Conservation (phyloP, 345 rosid species). For the Trapa incisa region DNA sequence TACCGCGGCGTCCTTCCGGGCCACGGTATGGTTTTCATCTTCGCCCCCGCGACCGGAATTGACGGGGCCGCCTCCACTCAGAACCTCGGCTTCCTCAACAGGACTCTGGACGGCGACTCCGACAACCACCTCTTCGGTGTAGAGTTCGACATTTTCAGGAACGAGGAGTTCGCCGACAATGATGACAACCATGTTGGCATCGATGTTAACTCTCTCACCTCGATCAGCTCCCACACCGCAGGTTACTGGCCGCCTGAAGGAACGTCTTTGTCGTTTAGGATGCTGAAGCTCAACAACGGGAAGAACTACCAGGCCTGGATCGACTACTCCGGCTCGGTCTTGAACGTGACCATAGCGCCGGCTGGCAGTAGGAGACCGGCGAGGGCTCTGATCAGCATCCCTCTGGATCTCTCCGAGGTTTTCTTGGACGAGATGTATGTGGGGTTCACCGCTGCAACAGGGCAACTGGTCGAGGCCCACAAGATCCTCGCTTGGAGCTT, state of each 20-base stretch:
- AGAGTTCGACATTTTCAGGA: slow-evolving; percentile 58
- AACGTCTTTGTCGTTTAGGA: slow-evolving; percentile 16
- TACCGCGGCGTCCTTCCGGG: slow-evolving; percentile 33
- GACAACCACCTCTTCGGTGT: slow-evolving; percentile 38
- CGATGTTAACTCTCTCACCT: slow-evolving; percentile 52
- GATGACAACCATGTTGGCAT: slow-evolving; percentile 64
- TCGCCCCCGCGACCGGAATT: slow-evolving; percentile 33
- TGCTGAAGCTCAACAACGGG: slow-evolving; percentile 50
- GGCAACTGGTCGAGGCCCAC: slow-evolving; percentile 44
- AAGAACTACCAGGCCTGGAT: slow-evolving; percentile 78
- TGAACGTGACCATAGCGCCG: slow-evolving; percentile 28
- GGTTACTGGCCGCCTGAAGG: slow-evolving; percentile 34
- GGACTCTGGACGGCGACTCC: slow-evolving; percentile 30
- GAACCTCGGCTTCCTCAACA: slow-evolving; percentile 47
- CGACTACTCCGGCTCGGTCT: slow-evolving; percentile 38
- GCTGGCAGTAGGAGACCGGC: slow-evolving; percentile 27
- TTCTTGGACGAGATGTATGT: slow-evolving; percentile 59
- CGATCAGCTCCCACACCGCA: slow-evolving; percentile 21
- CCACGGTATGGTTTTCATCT: slow-evolving; percentile 58
- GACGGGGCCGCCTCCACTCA: slow-evolving; percentile 31
- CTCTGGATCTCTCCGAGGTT: slow-evolving; percentile 40
- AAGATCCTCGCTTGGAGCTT: slow-evolving; percentile 75
- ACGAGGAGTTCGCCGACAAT: slow-evolving; percentile 59
- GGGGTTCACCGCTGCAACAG: slow-evolving; percentile 63
- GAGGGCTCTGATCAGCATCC: slow-evolving; percentile 31